Percentiles rank a stretch among this genome's conserved stretches.
phyloP scores from a whole-genome alignment of 352 stramenopile species.

The Phytophthora litchii region DNA sequence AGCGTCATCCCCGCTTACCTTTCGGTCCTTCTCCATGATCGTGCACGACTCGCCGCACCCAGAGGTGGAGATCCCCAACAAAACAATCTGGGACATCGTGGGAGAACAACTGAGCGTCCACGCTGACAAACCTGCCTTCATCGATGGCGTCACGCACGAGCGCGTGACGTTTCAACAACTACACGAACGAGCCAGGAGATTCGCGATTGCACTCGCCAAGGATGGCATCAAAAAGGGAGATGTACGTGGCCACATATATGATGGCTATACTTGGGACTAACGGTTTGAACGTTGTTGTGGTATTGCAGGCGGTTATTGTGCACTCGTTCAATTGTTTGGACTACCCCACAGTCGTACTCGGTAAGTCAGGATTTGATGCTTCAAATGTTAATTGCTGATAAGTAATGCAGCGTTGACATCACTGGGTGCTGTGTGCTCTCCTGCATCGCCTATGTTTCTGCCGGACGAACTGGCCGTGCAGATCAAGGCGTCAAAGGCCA shows the following conservation, averaged over 20 bases:
- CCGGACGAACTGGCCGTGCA: constrained; percentile 56
- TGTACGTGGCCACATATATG: no score
- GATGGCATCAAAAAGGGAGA: constrained; percentile 58
- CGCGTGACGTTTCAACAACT: constrained; percentile 54
- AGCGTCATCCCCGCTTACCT: constrained; percentile 3
- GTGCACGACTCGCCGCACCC: constrained; percentile 62
- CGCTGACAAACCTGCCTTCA: constrained; percentile 52
- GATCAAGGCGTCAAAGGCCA: constrained; percentile 48
- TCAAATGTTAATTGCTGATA: constrained; percentile 18
- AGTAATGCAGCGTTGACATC: constrained; percentile 44
- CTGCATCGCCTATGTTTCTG: constrained; percentile 64
- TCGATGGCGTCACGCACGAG: constrained; percentile 61
- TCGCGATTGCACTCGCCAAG: constrained; percentile 49
- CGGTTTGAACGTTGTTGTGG: constrained; percentile 4
- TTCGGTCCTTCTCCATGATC: constrained; percentile 49
- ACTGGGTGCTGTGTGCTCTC: constrained; percentile 59
- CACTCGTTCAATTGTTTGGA: constrained; percentile 79
- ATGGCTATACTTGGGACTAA: neutral
- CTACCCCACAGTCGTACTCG: constrained; percentile 58
- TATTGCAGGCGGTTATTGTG: constrained; percentile 50
- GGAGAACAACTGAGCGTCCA: constrained; percentile 39
- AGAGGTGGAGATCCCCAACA: constrained; percentile 52
- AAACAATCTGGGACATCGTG: constrained; percentile 58
- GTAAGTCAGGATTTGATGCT: constrained; percentile 27
- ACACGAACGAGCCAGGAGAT: constrained; percentile 34